Evolutionary conservation across 148 eudicot genomes (phyloP), one percentile per base, ranked within the genome.

Genomic region (Chenopodium suecicum): DNA sequence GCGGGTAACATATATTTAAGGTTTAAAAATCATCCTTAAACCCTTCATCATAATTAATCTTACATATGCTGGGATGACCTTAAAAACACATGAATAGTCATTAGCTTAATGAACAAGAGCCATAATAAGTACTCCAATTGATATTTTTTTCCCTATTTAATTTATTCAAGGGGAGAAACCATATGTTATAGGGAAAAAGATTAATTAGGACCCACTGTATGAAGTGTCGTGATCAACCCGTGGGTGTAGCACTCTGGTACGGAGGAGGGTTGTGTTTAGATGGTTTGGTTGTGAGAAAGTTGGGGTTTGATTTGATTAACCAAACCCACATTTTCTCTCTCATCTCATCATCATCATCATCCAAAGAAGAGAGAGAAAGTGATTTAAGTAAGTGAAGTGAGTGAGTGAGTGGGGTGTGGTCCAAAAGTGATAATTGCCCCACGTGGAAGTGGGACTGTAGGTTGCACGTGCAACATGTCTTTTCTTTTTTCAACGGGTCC

Each of bases 401-500:
- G 56, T 74, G 37, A 74, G n/a, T 50, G 77, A 27, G 62, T 48
- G 62, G 54, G 4, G 62, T 48, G 41, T 80, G 86, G 86, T 84
- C 86, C 86, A 80, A 70, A 79, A 74, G 29, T 65, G 78, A 84
- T 84, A 77, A 84, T 84, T 81, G 79, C 83, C 70, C 86, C 86
- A 84, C 84, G 86, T 84, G 86, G 86, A 80, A 47, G 83, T 84
- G 86, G 86, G 78, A 77, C 83, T 78, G 74, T 81, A 77, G 74
- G 66, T 22, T 84, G 86, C 86, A 84, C 86, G 86, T 84, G 86
- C 84, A 84, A 77, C 74, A 63, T 81, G 73, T 80, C 77, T 81
- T 76, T 77, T 54, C 25, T 73, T 37, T 64, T 70, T 67, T 66
- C 60, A 9, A 25, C 76, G 78, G 82, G 85, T 78, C 82, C 82